These are phyloP conservation scores for Pseudopithomyces maydicus DNA, from an alignment of 2,329 filamentous ascomycete genomes.

Conservation along the genomic window DNA sequence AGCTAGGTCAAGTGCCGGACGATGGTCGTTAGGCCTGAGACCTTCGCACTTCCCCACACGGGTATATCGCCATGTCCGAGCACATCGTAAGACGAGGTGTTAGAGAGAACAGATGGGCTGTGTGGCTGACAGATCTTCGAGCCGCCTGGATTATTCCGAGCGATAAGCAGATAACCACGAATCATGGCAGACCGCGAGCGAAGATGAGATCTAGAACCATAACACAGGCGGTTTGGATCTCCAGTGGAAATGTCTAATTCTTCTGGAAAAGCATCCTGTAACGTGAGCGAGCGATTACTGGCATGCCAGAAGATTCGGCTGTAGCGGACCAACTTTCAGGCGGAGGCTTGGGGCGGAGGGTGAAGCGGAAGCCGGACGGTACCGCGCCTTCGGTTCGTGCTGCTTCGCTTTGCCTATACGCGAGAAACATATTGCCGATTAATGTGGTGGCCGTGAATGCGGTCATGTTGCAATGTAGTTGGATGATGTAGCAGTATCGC, in stretches of 20 bases:
- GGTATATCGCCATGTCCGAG: slow-evolving; percentile 16
- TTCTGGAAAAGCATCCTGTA: neutral
- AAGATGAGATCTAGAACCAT: neutral
- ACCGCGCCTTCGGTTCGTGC: neutral
- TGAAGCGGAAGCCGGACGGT: neutral
- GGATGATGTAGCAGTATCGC: neutral
- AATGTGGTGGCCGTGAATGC: neutral
- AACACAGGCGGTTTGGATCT: neutral
- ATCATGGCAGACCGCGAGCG: neutral
- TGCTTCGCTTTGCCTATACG: neutral
- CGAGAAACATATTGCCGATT: neutral
- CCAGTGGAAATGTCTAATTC: neutral
- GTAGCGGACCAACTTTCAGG: neutral
- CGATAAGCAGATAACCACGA: slow-evolving; percentile 11
- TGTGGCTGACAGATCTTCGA: slow-evolving; percentile 2
- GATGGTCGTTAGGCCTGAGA: slow-evolving; percentile 22
- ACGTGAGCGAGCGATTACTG: neutral
- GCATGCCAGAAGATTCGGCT: neutral
- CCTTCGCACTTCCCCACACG: slow-evolving; percentile 31
- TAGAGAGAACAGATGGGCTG: slow-evolving; percentile 11
- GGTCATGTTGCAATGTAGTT: neutral
- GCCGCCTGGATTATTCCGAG: slow-evolving; percentile 2
- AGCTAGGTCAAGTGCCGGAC: slow-evolving; percentile 10
- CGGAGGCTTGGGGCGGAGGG: neutral
- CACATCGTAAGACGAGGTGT: neutral